These are phyloP conservation scores for Fagus crenata DNA, from an alignment of 306 rosid genomes.

Conservation along the genomic window DNA sequence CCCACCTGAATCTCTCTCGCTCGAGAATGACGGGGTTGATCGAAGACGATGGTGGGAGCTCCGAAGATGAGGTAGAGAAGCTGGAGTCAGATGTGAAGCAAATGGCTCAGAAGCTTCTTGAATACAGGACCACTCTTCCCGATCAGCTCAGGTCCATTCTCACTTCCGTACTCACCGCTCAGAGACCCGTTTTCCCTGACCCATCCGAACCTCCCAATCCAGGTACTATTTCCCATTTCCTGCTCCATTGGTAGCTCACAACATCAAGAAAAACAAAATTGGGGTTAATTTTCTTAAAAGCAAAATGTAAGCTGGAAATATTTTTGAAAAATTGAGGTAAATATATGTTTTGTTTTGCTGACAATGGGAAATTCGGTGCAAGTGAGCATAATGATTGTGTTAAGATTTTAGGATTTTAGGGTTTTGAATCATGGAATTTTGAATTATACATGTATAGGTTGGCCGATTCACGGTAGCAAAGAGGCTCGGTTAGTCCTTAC, in stretches of 20 bases:
- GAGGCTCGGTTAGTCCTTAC: background rate
- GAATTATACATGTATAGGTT: background rate
- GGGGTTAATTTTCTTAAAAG: too few species aligned
- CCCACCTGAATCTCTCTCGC: background rate
- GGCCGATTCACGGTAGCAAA: background rate
- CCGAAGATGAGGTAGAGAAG: conserved; percentile 26
- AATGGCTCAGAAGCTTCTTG: conserved; percentile 62
- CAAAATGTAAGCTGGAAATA: too few species aligned
- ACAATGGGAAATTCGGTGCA: background rate
- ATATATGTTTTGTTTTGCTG: background rate
- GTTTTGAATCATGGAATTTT: background rate
- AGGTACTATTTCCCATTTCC: conserved; percentile 16
- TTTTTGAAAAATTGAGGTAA: background rate
- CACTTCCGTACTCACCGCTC: conserved; percentile 47
- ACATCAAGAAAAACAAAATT: too few species aligned
- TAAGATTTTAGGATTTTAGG: background rate
- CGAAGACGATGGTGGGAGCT: conserved; percentile 24
- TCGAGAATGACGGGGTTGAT: background rate
- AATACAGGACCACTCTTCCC: conserved; percentile 58
- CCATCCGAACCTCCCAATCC: conserved; percentile 29
- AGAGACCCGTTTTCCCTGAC: conserved; percentile 42
- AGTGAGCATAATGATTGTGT: background rate
- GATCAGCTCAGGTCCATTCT: conserved; percentile 58
- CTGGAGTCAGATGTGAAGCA: conserved; percentile 56
- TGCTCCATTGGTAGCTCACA: too few species aligned